Evolutionary conservation across 2,329 filamentous ascomycete species (phyloP).

Genomic region (Beauveria caledonica): DNA sequence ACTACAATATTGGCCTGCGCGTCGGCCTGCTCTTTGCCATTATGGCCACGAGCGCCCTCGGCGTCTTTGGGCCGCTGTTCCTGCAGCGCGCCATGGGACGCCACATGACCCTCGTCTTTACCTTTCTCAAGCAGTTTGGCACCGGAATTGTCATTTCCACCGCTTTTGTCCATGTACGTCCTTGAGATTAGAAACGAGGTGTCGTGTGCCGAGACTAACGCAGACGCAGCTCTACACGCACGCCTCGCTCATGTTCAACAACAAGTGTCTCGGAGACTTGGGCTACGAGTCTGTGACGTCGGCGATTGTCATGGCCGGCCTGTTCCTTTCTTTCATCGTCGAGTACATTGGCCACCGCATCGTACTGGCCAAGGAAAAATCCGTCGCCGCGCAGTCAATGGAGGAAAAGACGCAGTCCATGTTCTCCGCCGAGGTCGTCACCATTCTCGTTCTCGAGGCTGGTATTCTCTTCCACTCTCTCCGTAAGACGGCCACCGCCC

Average conservation of each 20-base stretch:
- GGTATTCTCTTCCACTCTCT: slow-evolving; percentile 71
- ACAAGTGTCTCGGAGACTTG: slow-evolving; percentile 58
- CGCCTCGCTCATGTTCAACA: slow-evolving; percentile 63
- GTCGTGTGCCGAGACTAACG: neutral
- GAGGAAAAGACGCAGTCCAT: slow-evolving; percentile 19
- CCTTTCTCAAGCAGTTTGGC: slow-evolving; percentile 64
- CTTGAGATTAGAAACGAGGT: no score
- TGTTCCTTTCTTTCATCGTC: slow-evolving; percentile 64
- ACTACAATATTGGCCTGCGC: slow-evolving; percentile 62
- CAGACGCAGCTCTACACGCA: slow-evolving; percentile 58
- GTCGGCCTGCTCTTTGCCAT: slow-evolving; percentile 67
- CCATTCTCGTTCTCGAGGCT: slow-evolving; percentile 61
- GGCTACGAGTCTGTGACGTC: slow-evolving; percentile 61
- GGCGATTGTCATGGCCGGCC: slow-evolving; percentile 64
- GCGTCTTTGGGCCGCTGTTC: slow-evolving; percentile 59
- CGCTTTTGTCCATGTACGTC: slow-evolving; percentile 56
- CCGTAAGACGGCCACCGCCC: slow-evolving; percentile 32
- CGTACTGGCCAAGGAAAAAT: slow-evolving; percentile 31
- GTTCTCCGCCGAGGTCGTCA: slow-evolving; percentile 41
- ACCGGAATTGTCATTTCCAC: slow-evolving; percentile 67
- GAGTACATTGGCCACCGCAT: slow-evolving; percentile 59
- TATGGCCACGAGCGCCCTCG: slow-evolving; percentile 58
- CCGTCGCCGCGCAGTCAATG: slow-evolving; percentile 19
- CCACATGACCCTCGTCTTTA: slow-evolving; percentile 43
- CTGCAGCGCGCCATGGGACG: slow-evolving; percentile 48